phyloP scores from a whole-genome alignment of 441 rosid species.

The Arabidopsis lyrata region DNA sequence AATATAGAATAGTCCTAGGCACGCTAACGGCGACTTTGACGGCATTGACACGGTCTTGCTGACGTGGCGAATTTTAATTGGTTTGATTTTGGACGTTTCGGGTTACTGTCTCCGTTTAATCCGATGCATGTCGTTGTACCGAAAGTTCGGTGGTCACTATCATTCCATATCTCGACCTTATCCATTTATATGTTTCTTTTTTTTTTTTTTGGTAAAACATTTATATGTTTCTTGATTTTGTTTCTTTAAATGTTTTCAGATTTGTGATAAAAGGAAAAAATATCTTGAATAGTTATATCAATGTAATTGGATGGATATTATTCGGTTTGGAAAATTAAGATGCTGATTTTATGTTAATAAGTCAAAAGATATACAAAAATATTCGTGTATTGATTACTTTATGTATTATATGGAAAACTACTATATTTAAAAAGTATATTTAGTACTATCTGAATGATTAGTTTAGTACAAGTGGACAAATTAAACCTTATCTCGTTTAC shows the following conservation, averaged over 20 bases:
- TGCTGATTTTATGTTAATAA: constrained; percentile 26
- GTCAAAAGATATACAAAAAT: constrained; percentile 39
- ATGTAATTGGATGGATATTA: constrained; percentile 17
- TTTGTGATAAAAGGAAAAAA: neutral
- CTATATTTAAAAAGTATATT: neutral
- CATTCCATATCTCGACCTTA: constrained; percentile 41
- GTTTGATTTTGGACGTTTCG: constrained; percentile 5
- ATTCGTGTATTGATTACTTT: constrained; percentile 33
- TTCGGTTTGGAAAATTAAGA: constrained; percentile 25
- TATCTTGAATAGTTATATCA: constrained; percentile 25
- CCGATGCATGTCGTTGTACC: constrained; percentile 28
- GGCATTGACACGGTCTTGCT: constrained; percentile 30
- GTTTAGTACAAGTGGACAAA: constrained; percentile 35
- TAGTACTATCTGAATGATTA: constrained; percentile 25
- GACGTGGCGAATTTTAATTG: constrained; percentile 14
- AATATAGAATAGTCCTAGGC: constrained; percentile 34
- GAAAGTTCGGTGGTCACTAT: constrained; percentile 42
- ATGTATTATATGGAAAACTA: constrained; percentile 30
- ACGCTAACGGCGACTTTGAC: constrained; percentile 44
- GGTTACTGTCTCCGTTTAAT: constrained; percentile 35
- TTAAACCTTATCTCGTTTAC: constrained; percentile 43
- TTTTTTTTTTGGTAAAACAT: too few species aligned
- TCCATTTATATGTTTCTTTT: constrained; percentile 21
- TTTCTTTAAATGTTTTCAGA: neutral
- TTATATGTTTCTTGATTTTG: too few species aligned